Conservation (phyloP, 179 eudicot species). For the Corrigiola litoralis region DNA sequence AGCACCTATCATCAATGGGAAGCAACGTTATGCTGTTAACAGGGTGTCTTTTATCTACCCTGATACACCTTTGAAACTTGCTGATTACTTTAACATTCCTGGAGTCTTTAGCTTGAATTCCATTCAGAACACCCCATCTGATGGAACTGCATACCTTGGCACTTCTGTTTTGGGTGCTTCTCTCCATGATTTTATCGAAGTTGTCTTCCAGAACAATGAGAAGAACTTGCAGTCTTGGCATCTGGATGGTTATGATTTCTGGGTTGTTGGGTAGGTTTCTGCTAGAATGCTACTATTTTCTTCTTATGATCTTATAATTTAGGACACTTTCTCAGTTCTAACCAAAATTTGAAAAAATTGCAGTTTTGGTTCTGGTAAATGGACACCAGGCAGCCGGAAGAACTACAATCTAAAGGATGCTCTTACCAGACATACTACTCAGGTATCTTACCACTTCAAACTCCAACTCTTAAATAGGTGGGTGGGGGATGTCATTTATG, state of each 20-base stretch:
- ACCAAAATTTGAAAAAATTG: conserved; percentile 6
- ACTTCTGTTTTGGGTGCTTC: conserved; percentile 52
- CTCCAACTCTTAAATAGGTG: too few species aligned
- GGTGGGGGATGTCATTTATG: too few species aligned
- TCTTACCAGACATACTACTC: conserved; percentile 75
- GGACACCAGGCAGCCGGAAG: conserved; percentile 55
- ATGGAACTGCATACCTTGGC: conserved; percentile 40
- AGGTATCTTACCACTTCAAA: conserved; percentile 36
- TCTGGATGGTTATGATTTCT: conserved; percentile 96
- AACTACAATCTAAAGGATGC: conserved; percentile 77
- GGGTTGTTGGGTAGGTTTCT: conserved; percentile 77
- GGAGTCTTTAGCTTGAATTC: conserved; percentile 60
- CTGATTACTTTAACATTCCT: conserved; percentile 70
- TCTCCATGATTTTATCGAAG: conserved; percentile 69
- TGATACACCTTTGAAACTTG: conserved; percentile 91
- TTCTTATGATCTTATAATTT: neutral
- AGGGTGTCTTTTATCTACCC: conserved; percentile 59
- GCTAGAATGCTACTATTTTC: neutral
- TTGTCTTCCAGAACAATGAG: conserved; percentile 77
- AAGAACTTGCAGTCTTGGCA: conserved; percentile 77
- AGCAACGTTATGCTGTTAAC: conserved; percentile 77
- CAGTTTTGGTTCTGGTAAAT: conserved; percentile 72
- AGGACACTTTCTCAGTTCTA: neutral
- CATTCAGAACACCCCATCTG: conserved; percentile 55
- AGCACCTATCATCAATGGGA: conserved; percentile 65